Percentiles rank a stretch among this genome's conserved stretches.
Conservation (phyloP, 192 early-diverging fungal species). For the Backusella mclennaniae region DNA sequence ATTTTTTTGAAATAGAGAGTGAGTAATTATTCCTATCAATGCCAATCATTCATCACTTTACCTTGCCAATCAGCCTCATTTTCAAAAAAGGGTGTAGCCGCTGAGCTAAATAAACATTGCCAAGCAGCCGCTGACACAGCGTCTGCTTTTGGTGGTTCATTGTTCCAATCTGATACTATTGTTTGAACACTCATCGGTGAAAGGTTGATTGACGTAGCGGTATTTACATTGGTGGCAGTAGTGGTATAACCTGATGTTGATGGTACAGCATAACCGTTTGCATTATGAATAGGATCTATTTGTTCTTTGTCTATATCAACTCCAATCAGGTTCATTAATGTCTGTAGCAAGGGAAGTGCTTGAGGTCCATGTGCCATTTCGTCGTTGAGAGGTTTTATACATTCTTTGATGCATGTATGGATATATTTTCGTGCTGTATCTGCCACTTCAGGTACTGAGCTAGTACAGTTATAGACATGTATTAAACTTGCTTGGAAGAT, state of each 20-base stretch:
- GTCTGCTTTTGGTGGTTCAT: background rate
- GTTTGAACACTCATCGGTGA: slow-evolving; percentile 13
- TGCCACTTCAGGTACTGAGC: slow-evolving; percentile 5
- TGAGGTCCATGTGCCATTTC: background rate
- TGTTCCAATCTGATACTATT: slow-evolving; percentile 1
- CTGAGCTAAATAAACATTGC: slow-evolving; percentile 16
- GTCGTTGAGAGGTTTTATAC: slow-evolving; percentile 16
- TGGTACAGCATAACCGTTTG: too few species aligned
- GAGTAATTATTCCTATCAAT: background rate
- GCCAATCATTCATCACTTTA: background rate
- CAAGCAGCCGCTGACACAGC: slow-evolving; percentile 1
- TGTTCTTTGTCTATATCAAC: background rate
- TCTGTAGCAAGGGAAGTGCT: background rate
- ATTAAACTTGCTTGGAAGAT: slow-evolving; percentile 25
- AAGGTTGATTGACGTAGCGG: background rate
- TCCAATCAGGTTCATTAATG: background rate
- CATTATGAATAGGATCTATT: background rate
- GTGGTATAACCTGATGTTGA: too few species aligned
- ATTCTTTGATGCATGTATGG: slow-evolving; percentile 16
- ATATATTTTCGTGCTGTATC: slow-evolving; percentile 15
- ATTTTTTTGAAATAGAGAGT: background rate
- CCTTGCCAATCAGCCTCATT: slow-evolving; percentile 4
- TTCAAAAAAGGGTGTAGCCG: slow-evolving; percentile 9
- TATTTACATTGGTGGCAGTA: background rate
- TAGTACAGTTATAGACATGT: slow-evolving; percentile 22